Evolutionary conservation across 2,329 filamentous ascomycete species (phyloP), one percentile per base, ranked within the genome.

Genomic region (Nemania abortiva): DNA sequence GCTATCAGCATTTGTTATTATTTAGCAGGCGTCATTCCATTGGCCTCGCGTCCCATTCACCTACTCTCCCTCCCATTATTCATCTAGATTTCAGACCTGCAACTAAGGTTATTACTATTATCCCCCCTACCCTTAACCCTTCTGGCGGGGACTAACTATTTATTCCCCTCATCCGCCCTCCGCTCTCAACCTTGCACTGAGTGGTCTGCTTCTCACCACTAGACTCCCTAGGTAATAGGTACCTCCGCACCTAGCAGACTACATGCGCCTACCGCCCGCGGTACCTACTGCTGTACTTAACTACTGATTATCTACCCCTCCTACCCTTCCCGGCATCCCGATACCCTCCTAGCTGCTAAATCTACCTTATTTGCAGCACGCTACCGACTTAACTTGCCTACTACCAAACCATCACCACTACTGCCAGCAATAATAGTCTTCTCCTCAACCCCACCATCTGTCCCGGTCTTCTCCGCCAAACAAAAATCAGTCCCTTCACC

Each of bases 401-500:
- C 45, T 27, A 42, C 52, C 45, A 63, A 52, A 49, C 54, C 20
- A 55, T 27, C 49, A 61, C 53, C 53, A 50, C 58, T 50, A 59
- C 54, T 54, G 47, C 49, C 45, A 45, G 31, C 45, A 63, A 20
- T 55, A 45, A n/a, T n/a, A n/a, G 18, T 50, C 47, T 56, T 53
- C 42, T 55, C 61, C 54, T 29, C 64, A 59, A 65, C 62, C 69
- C 70, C 63, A 64, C 58, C 53, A 64, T 34, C 57, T 63, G 59
- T 66, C 59, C 70, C 68, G 62, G 64, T 72, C 68, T 68, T 66
- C 68, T 70, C 62, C 65, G 68, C 70, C 68, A 70, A 72, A 72
- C 67, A 70, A 68, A 70, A 71, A 15, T 59, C 63, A 63, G 24
- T 27, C 50, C 53, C 63, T 55, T 67, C 63, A 42, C 63, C 62